These are phyloP conservation scores for Ceratocystis eucalypticola DNA, from an alignment of 2,329 filamentous ascomycete species.

Conservation along the genomic window DNA sequence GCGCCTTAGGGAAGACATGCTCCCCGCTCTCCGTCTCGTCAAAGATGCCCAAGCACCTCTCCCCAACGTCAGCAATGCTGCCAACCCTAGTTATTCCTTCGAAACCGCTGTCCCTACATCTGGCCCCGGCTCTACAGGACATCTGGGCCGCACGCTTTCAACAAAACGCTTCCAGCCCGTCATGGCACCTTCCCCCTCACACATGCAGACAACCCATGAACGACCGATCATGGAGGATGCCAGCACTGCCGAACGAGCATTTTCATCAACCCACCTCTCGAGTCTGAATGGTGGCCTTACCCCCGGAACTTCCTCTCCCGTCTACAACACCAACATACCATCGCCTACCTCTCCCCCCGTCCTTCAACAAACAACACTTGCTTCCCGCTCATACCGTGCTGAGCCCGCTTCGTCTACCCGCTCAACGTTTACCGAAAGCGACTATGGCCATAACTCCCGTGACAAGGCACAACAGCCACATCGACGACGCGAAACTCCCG, in stretches of 20 bases:
- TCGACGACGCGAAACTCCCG: slow-evolving; percentile 47
- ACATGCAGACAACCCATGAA: slow-evolving; percentile 56
- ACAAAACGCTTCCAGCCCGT: slow-evolving; percentile 61
- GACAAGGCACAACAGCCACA: slow-evolving; percentile 31
- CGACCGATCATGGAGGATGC: slow-evolving; percentile 52
- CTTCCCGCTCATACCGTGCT: slow-evolving; percentile 45
- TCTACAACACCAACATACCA: slow-evolving; percentile 51
- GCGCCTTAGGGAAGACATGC: slow-evolving; percentile 75
- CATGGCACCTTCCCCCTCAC: slow-evolving; percentile 65
- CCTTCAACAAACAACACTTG: slow-evolving; percentile 42
- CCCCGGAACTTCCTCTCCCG: slow-evolving; percentile 37
- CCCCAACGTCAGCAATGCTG: slow-evolving; percentile 33
- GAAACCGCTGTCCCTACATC: slow-evolving; percentile 38
- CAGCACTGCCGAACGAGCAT: slow-evolving; percentile 50
- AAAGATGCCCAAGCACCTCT: slow-evolving; percentile 88
- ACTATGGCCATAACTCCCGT: slow-evolving; percentile 25
- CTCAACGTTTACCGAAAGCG: slow-evolving; percentile 41
- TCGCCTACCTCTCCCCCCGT: slow-evolving; percentile 56
- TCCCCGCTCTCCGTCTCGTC: slow-evolving; percentile 76
- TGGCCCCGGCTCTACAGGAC: slow-evolving; percentile 37
- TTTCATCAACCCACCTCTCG: slow-evolving; percentile 55
- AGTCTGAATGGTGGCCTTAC: slow-evolving; percentile 53
- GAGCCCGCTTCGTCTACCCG: slow-evolving; percentile 41
- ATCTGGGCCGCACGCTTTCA: slow-evolving; percentile 57
- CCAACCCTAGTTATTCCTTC: slow-evolving; percentile 17